Conservation (phyloP, 768 basidiomycete genomes). For the Tricholoma hemisulphureum region DNA sequence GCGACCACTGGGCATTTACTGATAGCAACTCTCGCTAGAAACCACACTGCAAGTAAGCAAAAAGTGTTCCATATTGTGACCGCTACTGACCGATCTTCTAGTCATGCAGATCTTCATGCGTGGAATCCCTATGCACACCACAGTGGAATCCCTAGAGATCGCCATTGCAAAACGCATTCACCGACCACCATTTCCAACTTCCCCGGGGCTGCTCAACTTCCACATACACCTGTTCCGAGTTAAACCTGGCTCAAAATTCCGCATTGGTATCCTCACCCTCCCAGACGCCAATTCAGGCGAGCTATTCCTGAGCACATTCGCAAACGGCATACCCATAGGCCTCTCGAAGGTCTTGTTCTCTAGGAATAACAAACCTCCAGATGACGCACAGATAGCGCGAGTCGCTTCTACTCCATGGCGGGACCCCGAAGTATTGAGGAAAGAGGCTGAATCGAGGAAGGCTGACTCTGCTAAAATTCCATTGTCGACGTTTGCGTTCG, state of each 20-base stretch:
- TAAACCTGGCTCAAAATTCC: background rate
- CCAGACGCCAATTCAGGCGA: background rate
- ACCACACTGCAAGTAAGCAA: background rate
- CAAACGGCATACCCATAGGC: background rate
- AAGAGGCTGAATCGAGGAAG: constrained; percentile 1
- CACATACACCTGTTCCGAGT: background rate
- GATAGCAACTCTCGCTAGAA: background rate
- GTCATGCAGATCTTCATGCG: constrained; percentile 8
- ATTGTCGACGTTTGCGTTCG: constrained; percentile 2
- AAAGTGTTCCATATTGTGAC: background rate
- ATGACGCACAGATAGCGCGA: background rate
- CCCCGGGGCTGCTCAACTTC: constrained; percentile 4
- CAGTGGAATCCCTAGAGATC: background rate
- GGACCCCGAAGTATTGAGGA: background rate
- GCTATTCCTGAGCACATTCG: background rate
- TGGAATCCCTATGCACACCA: constrained; percentile 2
- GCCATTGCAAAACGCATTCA: constrained; percentile 1
- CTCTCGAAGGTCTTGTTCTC: background rate
- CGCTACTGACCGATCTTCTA: background rate
- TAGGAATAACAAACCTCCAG: background rate
- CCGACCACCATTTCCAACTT: constrained; percentile 1
- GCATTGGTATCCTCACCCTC: background rate
- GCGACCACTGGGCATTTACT: background rate
- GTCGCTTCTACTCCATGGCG: constrained; percentile 1
- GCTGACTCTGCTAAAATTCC: constrained; percentile 2